Evolutionary conservation across 768 basidiomycete species (phyloP), one percentile per base, ranked within the genome.

Genomic region (Clitopilus hobsonii): DNA sequence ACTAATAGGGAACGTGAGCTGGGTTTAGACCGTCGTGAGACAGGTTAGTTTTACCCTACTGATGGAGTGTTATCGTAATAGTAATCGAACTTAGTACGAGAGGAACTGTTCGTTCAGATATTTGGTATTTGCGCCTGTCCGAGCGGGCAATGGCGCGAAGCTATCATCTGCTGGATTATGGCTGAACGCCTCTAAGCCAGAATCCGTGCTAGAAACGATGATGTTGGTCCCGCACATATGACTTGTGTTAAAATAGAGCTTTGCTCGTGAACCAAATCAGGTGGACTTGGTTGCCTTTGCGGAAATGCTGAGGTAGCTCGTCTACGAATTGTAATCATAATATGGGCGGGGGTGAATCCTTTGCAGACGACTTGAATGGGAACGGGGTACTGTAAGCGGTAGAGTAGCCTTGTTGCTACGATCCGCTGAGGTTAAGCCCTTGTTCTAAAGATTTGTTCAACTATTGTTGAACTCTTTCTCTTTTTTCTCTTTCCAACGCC

Each of bases 21-120:
- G 83, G 83, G 83, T 85, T 85, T 85, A 85, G 84, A 85, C 84
- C 81, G 78, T 85, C 80, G 81, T 85, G 84, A 85, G 85, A 86
- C 83, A 85, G 85, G 83, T 86, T 86, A 85, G 83, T 86, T 85
- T 85, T 86, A 86, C 84, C 82, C 83, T 86, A 84, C 82, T 85
- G 82, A 84, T 85, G 84, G 78, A 80, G 80, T 68, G 81, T 84
- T 75, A 73, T 83, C 79, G 77, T 78, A 80, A 85, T 77, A 81
- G 83, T 83, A 85, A 84, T 86, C 82, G 80, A 82, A 81, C 82
- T 82, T 84, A 86, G 84, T 86, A 85, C 81, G 79, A 85, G 84
- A 86, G 84, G 85, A 86, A 87, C 85, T 76, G 82, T 82, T 81
- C 80, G 83, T 86, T 85, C 84, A 81, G 82, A 85, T 83, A 85